A percentile compares a stretch with the other conserved stretches of the same genome.
Evolutionary conservation across 805 yeast genomes (phyloP).

Genomic region (Zygosaccharomyces siamensis): DNA sequence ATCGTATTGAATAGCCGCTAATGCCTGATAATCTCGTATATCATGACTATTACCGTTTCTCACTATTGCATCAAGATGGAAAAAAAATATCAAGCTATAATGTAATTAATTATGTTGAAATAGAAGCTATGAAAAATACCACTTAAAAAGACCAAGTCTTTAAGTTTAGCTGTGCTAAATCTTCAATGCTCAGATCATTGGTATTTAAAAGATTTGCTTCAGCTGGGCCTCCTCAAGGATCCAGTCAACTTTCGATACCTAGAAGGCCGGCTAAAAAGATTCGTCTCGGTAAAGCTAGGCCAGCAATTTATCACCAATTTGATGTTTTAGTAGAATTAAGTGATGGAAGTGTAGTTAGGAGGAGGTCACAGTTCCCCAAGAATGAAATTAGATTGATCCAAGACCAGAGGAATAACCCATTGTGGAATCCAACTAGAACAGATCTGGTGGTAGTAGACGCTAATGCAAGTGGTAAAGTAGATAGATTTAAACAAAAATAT

Average conservation of each 20-base stretch:
- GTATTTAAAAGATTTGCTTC: constrained; percentile 20
- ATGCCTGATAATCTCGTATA: neutral
- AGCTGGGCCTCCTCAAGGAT: constrained; percentile 24
- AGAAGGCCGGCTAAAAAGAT: constrained; percentile 65
- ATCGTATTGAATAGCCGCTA: neutral
- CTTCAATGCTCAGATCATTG: constrained; percentile 7
- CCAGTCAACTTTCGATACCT: constrained; percentile 29
- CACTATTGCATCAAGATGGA: neutral
- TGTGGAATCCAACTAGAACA: constrained; percentile 86
- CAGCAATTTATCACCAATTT: constrained; percentile 87
- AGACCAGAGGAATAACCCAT: constrained; percentile 80
- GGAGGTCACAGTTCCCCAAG: constrained; percentile 86
- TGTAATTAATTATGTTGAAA: neutral
- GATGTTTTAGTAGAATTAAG: constrained; percentile 84
- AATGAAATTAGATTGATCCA: constrained; percentile 77
- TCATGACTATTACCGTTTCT: neutral
- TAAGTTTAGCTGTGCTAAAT: neutral
- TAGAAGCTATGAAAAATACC: neutral
- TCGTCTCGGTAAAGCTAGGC: constrained; percentile 79
- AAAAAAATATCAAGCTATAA: neutral
- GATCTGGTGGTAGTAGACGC: constrained; percentile 71
- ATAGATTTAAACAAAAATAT: constrained; percentile 66
- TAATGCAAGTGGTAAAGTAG: constrained; percentile 78
- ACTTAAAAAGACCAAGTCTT: neutral
- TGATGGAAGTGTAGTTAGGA: constrained; percentile 83